These are phyloP conservation scores for Agastache rugosa DNA, from an alignment of 257 asterid genomes.

Conservation along the genomic window DNA sequence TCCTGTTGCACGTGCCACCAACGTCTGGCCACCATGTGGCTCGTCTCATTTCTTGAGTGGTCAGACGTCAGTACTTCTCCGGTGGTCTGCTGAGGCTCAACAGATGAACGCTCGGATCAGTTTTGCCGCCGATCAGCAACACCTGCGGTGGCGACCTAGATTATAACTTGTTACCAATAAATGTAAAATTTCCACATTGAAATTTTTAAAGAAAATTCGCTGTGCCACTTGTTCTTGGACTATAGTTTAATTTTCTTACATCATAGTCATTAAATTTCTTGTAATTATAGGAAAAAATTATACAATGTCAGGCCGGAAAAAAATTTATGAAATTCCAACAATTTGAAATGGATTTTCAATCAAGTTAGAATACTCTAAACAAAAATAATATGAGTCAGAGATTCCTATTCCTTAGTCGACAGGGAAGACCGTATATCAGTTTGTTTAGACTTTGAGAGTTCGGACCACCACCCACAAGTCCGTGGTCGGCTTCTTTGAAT, in stretches of 20 bases:
- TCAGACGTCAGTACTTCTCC: no score
- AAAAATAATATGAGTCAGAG: neutral
- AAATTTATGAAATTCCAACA: neutral
- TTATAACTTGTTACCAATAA: no score
- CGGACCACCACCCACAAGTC: conserved; percentile 10
- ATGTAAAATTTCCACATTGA: no score
- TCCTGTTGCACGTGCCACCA: no score
- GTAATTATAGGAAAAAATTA: neutral
- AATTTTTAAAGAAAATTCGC: no score
- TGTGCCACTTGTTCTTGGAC: neutral
- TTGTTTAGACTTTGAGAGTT: conserved; percentile 27
- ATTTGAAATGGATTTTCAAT: neutral
- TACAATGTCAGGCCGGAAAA: neutral
- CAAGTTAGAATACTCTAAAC: neutral
- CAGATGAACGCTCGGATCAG: no score
- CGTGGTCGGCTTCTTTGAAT: conserved; percentile 43
- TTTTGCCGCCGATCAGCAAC: no score
- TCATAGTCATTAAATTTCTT: neutral
- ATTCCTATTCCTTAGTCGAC: conserved; percentile 7
- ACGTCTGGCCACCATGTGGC: no score
- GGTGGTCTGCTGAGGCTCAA: no score
- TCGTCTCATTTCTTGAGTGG: no score
- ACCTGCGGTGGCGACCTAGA: neutral
- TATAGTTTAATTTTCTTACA: neutral
- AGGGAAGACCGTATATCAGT: conserved; percentile 22